Evolutionary conservation across 2,329 filamentous ascomycete genomes (phyloP).

Genomic region (Pseudocercospora macadamiae): DNA sequence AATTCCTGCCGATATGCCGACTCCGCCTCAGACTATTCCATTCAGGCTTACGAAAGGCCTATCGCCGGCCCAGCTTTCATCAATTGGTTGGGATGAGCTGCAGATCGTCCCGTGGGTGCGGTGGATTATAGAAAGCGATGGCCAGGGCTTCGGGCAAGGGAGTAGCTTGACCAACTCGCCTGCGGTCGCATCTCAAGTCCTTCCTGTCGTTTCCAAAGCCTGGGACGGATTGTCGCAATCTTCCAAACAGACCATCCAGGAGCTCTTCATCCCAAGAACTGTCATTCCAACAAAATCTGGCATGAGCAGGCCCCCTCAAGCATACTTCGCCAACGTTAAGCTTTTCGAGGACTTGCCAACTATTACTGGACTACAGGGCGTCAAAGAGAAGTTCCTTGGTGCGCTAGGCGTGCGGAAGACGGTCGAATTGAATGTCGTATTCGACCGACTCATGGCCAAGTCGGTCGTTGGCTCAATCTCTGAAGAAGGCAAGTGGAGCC

Average conservation of each 20-base stretch:
- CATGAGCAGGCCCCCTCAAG: conserved; percentile 81
- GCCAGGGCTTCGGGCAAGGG: conserved; percentile 61
- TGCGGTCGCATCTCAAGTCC: conserved; percentile 74
- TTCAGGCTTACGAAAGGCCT: conserved; percentile 78
- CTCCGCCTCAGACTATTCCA: conserved; percentile 81
- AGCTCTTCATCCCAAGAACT: conserved; percentile 67
- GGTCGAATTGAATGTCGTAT: conserved; percentile 90
- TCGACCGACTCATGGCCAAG: conserved; percentile 75
- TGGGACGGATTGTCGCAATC: conserved; percentile 78
- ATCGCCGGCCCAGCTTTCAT: conserved; percentile 68
- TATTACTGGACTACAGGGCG: conserved; percentile 71
- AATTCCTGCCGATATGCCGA: conserved; percentile 78
- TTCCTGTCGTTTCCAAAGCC: conserved; percentile 81
- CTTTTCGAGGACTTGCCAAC: conserved; percentile 91
- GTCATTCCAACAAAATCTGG: conserved; percentile 89
- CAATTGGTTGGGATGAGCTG: conserved; percentile 83
- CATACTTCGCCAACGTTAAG: conserved; percentile 92
- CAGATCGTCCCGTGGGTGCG: conserved; percentile 84
- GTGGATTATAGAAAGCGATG: conserved; percentile 72
- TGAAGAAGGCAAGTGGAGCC: conserved; percentile 73
- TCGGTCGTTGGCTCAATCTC: conserved; percentile 51
- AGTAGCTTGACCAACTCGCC: conserved; percentile 72
- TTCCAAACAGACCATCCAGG: conserved; percentile 67
- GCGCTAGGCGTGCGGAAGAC: conserved; percentile 92
- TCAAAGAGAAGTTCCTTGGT: conserved; percentile 88